A percentile compares a stretch with the other conserved stretches of the same genome.
Conservation (phyloP, 306 rosid species). For the Quercus parvula region DNA sequence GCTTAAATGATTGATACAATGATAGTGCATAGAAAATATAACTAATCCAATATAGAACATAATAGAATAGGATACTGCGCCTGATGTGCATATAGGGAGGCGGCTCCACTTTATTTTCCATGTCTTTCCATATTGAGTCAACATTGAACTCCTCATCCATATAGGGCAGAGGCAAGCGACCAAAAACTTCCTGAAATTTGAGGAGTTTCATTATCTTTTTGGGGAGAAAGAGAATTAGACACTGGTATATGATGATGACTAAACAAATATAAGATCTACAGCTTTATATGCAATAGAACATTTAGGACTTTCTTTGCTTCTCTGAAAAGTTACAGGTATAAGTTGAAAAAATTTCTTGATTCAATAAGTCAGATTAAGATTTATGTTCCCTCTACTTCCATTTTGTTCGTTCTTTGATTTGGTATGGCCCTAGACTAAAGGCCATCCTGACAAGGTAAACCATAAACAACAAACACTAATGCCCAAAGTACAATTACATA, state of each 20-base stretch:
- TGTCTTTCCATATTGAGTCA: conserved; percentile 69
- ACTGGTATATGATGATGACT: not conserved
- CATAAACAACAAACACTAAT: not conserved
- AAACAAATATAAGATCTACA: not conserved
- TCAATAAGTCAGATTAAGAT: not conserved
- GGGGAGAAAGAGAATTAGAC: not conserved
- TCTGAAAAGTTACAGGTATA: not conserved
- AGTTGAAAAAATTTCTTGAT: not conserved
- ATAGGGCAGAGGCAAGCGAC: conserved; percentile 76
- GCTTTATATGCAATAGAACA: not conserved
- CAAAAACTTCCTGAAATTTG: conserved; percentile 58
- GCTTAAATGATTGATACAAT: conserved; percentile 6
- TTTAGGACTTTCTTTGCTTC: not conserved
- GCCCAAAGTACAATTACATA: not conserved
- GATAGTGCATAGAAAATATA: not conserved
- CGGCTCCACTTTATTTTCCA: conserved; percentile 65
- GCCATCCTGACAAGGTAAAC: not conserved
- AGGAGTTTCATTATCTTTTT: not conserved
- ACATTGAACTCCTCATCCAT: conserved; percentile 74
- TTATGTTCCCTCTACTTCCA: not conserved
- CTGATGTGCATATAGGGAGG: conserved; percentile 74
- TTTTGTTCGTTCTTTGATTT: not conserved
- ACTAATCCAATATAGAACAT: conserved; percentile 18
- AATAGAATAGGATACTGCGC: conserved; percentile 70
- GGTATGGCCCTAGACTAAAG: not conserved